Base-by-base conservation (phyloP, 768 basidiomycete genomes). In the Termitomyces sp. region DNA sequence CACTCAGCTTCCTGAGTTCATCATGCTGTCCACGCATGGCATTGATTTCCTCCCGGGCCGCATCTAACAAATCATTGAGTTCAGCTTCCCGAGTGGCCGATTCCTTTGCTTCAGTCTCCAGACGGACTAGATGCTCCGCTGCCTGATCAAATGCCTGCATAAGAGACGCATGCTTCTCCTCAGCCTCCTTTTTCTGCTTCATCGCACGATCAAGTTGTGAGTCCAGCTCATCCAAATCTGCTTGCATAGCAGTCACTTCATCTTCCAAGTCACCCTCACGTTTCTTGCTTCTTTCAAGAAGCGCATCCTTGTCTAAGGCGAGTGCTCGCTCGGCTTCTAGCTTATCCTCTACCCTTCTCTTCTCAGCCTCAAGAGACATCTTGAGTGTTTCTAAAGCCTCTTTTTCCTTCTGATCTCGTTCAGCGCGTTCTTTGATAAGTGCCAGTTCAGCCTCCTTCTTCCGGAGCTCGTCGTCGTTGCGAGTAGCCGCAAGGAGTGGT, bases 391-490 rank as follows among this genome's bases (percentile, higher is more conserved):
- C 88, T 53, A 98, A 68, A 18, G 84, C 83, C 65, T 87, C 87
- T 51, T 83, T 81, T 71, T 95, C 96, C 57, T 80, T 80, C 63
- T 89, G 85, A 57, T 98, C 96, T 29, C 88, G 82, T 67, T 95
- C 92, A 0, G 92, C 93, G 8, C 90, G 79, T 66, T 97, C 94
- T 66, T 86, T 89, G 54, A 86, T 81, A 49, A 94, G 74, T 1
- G 81, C 75, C 13, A 98, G 75, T 66, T 99, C 97, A 1, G 85
- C 78, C 55, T 94, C 91, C 70, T 96, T 96, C 70, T 83, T 81
- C 16, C 90, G 81, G 5, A 98, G 80, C 68, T 96, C 96, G 41
- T 95, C 94, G 66, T 98, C 96, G 61, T 85, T 90, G 18, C 94
- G 79, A 1, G 96, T 96, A 0, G 95, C 95, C 22, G 92, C 92